phyloP scores from a whole-genome alignment of 1,139 yeast species.

The Insectozyma bohioensis region DNA sequence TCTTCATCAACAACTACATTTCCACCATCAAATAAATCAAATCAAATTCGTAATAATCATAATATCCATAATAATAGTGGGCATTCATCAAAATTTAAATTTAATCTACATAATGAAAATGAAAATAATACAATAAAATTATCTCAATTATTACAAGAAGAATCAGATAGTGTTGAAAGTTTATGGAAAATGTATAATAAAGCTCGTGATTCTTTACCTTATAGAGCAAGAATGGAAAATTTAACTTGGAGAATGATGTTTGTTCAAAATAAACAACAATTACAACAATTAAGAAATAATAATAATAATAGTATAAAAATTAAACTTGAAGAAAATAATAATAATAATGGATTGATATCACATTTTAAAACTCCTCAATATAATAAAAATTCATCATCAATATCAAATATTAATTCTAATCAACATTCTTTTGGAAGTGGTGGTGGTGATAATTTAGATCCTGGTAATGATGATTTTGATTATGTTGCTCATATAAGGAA shows the following conservation, averaged over 20 bases:
- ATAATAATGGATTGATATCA: background rate
- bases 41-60: background rate
- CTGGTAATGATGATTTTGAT: slow-evolving; percentile 58
- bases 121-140: slow-evolving; percentile 8
- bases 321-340: no score
- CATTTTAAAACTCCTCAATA: no score
- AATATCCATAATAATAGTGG: slow-evolving; percentile 1
- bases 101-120: slow-evolving; percentile 2
- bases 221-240: slow-evolving; percentile 74
- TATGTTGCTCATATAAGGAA: slow-evolving; percentile 66
- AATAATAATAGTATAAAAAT: no score
- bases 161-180: slow-evolving; percentile 42
- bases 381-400: no score
- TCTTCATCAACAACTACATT: slow-evolving; percentile 10
- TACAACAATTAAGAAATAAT: no score
- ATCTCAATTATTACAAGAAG: slow-evolving; percentile 11
- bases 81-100: slow-evolving; percentile 8
- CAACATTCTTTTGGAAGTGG: slow-evolving; percentile 2
- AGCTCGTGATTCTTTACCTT: slow-evolving; percentile 78
- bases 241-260: slow-evolving; percentile 86
- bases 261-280: slow-evolving; percentile 36
- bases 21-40: slow-evolving; percentile 2
- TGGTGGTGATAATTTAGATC: slow-evolving; percentile 22
- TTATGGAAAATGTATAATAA: slow-evolving; percentile 80
- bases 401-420: background rate